These are phyloP conservation scores for Globisporangium parvum DNA, from an alignment of 352 stramenopile genomes.

Conservation along the genomic window DNA sequence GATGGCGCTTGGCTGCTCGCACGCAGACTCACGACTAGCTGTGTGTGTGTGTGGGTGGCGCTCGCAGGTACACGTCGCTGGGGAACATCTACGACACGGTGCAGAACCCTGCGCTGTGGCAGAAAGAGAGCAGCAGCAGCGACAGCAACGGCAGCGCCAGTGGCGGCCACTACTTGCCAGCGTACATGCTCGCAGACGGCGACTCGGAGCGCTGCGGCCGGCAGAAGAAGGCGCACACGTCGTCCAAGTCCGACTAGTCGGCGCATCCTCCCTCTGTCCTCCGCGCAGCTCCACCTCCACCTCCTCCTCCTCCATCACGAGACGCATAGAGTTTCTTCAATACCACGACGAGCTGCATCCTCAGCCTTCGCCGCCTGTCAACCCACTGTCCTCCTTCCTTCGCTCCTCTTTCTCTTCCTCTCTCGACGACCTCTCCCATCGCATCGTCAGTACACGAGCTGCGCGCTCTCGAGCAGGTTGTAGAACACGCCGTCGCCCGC, in stretches of 20 bases:
- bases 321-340: not conserved
- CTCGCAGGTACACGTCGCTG: constrained; percentile 84
- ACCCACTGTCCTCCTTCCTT: not conserved
- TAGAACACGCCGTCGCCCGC: constrained; percentile 34
- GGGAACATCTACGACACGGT: constrained; percentile 94
- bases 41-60: not conserved
- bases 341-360: not conserved
- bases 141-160: constrained; percentile 23
- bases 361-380: no score
- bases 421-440: no score
- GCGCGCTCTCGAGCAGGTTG: constrained; percentile 42
- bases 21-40: no score
- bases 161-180: constrained; percentile 64
- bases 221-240: constrained; percentile 69
- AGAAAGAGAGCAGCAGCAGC: constrained; percentile 22
- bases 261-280: not conserved
- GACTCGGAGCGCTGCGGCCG: constrained; percentile 65
- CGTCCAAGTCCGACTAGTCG: constrained; percentile 37
- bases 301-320: no score
- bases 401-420: no score
- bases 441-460: constrained; percentile 19
- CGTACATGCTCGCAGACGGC: constrained; percentile 63
- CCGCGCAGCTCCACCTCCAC: no score
- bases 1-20: no score
- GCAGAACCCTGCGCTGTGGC: constrained; percentile 90